Evolutionary conservation across 2,329 filamentous ascomycete genomes (phyloP).

Genomic region (Sphaerostilbella broomeana): DNA sequence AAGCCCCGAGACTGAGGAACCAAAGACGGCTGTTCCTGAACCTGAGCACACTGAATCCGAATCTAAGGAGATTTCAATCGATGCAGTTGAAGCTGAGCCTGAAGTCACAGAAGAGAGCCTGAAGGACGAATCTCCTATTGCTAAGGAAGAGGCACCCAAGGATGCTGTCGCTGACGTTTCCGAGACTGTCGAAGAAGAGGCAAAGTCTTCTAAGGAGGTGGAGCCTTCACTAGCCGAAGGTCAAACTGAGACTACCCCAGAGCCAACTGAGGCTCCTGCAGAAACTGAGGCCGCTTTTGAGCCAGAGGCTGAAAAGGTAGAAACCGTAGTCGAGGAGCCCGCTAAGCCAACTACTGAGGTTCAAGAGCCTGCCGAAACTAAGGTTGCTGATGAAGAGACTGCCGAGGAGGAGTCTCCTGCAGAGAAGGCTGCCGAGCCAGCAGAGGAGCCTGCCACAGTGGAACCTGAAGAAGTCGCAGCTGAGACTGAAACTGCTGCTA

Average conservation of each 20-base stretch:
- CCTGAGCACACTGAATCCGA: constrained; percentile 6
- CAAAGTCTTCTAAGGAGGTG: background rate
- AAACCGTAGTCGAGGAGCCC: constrained; percentile 1
- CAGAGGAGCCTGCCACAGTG: background rate
- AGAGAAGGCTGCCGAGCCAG: constrained; percentile 4
- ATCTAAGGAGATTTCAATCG: background rate
- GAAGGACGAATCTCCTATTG: constrained; percentile 5
- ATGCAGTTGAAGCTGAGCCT: constrained; percentile 4
- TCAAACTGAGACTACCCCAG: background rate
- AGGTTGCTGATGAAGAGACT: background rate
- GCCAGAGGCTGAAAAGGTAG: constrained; percentile 1
- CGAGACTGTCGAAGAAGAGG: constrained; percentile 7
- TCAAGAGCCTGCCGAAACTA: constrained; percentile 2
- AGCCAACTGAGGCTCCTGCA: constrained; percentile 16
- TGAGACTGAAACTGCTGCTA: constrained; percentile 18
- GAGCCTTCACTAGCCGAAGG: constrained; percentile 18
- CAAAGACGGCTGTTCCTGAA: background rate
- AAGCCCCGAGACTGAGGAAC: background rate
- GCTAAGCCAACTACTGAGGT: background rate
- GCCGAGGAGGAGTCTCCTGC: constrained; percentile 1
- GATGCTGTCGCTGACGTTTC: constrained; percentile 8
- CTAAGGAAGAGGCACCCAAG: constrained; percentile 2
- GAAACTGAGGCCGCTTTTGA: constrained; percentile 13
- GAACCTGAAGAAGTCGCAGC: background rate
- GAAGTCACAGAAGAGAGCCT: constrained; percentile 3